These are phyloP conservation scores for Nothopassalora personata DNA, from an alignment of 2,329 filamentous ascomycete genomes.

Conservation along the genomic window DNA sequence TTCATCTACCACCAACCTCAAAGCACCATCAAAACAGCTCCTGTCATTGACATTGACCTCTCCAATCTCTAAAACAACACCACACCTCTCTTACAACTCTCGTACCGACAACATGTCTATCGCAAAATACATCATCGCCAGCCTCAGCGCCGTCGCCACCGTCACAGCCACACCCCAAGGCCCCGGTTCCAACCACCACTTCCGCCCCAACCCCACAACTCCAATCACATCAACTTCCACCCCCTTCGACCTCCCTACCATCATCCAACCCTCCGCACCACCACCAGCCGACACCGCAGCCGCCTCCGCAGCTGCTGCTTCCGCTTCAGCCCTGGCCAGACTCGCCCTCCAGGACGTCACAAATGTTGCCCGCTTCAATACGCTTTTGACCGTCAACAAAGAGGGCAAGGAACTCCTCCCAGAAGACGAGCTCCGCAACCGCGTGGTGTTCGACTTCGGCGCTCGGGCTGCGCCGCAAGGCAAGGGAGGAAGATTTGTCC, in stretches of 20 bases:
- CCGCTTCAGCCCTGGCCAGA: constrained; percentile 10
- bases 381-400: constrained; percentile 11
- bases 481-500: constrained; percentile 11
- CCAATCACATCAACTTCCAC: not conserved
- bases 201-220: not conserved
- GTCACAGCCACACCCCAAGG: constrained; percentile 11
- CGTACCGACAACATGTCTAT: constrained; percentile 4
- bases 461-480: constrained; percentile 4
- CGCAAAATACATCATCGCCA: constrained; percentile 14
- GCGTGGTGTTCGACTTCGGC: constrained; percentile 16
- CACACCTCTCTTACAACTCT: too few species aligned
- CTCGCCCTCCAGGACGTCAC: constrained; percentile 10
- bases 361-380: constrained; percentile 14
- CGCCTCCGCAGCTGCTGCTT: constrained; percentile 6
- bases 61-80: too few species aligned
- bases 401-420: constrained; percentile 9
- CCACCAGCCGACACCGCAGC: constrained; percentile 7
- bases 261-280: constrained; percentile 6
- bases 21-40: not conserved
- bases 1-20: not conserved
- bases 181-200: not conserved
- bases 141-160: constrained; percentile 12
- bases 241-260: constrained; percentile 7
- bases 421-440: constrained; percentile 5
- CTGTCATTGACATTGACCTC: not conserved